A percentile compares a stretch with the other conserved stretches of the same genome.
These are phyloP conservation scores for Leptoxyphium fumago DNA, from an alignment of 2,329 filamentous ascomycete genomes.

Conservation along the genomic window DNA sequence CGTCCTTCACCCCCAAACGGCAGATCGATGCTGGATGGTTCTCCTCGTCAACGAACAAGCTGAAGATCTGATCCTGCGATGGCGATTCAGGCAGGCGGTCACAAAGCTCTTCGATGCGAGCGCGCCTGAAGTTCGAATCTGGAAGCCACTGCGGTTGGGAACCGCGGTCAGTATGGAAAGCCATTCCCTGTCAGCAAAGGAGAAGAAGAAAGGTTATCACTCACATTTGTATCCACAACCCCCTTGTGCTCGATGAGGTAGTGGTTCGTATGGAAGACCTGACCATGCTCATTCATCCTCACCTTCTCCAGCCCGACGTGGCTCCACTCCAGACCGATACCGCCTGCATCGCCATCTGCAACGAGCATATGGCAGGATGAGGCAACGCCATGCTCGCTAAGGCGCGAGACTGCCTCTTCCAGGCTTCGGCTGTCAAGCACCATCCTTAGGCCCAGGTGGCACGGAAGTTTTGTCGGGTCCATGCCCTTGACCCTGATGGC, in stretches of 20 bases:
- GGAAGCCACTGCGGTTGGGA: constrained; percentile 18
- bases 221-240: constrained; percentile 22
- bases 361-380: constrained; percentile 40
- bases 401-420: constrained; percentile 29
- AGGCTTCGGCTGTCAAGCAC: constrained; percentile 38
- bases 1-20: constrained; percentile 12
- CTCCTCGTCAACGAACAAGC: constrained; percentile 28
- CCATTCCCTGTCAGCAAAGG: background rate
- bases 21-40: constrained; percentile 25
- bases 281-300: constrained; percentile 18
- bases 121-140: constrained; percentile 25
- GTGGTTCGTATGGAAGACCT: constrained; percentile 32
- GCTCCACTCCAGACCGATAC: constrained; percentile 37
- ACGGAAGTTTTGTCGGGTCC: constrained; percentile 36
- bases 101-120: constrained; percentile 23
- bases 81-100: constrained; percentile 11
- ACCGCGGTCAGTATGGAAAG: no score
- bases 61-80: constrained; percentile 15
- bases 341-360: constrained; percentile 32
- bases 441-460: constrained; percentile 45
- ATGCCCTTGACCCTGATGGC: constrained; percentile 45
- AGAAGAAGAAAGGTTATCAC: background rate
- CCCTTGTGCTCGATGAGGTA: constrained; percentile 24
- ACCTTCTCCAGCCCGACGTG: constrained; percentile 19
- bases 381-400: constrained; percentile 36